Evolutionary conservation across 129 eudicot genomes (phyloP), one percentile per base, ranked within the genome.

Genomic region (Saposhnikovia divaricata): DNA sequence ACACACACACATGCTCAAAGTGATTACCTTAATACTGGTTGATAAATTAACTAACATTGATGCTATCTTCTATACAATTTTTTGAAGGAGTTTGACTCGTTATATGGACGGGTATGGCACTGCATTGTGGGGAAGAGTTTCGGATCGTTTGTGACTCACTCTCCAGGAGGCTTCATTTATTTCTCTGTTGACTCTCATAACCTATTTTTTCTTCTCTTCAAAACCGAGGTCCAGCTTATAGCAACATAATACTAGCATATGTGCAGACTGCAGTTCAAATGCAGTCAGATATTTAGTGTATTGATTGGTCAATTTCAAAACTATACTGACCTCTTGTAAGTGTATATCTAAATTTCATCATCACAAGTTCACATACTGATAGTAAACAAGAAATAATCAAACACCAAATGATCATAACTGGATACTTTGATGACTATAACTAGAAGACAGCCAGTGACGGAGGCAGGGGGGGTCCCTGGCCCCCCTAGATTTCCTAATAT

Each of bases 91-190:
- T 93, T 93, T 83, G 98, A 93, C 84, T 78, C 82, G 78, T 45
- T 71, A 81, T 91, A 93, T 79, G 98, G 97, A 77, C 86, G 82
- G 78, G 95, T 91, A 57, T 93, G 98, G 98, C 98, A 93, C 87
- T 93, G 98, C 79, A 85, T 93, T 69, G 98, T 88, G 19, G 98
- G 98, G 48, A 93, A 91, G 91, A 93, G 98, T 87, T 91, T 89
- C 55, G 97, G 97, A 53, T 93, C 98, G 47, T 93, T 82, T 25
- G 93, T 93, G 74, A 89, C 98, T 3, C 91, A 91, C 81, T 85
- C 98, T 46, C 89, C 91, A 1, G 97, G 98, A 5, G 97, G 98
- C 45, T 91, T 93, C 78, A 78, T 93, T 45, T 93, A 93, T 74
- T 93, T 89, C 82, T 89, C 97, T 12, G 74, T 81, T 51, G 97